Percentiles rank a stretch among this genome's conserved stretches.
Conservation (phyloP, 345 rosid species). For the Brassica nigra region DNA sequence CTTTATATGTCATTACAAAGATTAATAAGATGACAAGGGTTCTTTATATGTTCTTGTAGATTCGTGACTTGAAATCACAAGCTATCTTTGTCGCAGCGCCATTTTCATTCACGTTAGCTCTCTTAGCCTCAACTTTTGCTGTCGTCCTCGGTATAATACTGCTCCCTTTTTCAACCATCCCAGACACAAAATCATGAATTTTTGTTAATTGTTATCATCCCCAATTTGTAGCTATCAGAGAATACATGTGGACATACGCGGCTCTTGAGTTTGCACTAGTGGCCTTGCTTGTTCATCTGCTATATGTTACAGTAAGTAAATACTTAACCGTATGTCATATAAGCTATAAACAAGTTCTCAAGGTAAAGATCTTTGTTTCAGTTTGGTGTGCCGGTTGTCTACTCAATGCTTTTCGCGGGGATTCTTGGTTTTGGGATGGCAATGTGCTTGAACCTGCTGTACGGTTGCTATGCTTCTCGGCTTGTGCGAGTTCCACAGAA, state of each 20-base stretch:
- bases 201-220: not conserved
- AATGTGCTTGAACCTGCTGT: constrained; percentile 72
- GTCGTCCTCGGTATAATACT: constrained; percentile 58
- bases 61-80: constrained; percentile 60
- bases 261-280: constrained; percentile 87
- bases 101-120: constrained; percentile 71
- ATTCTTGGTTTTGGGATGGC: constrained; percentile 79
- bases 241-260: constrained; percentile 90
- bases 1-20: not conserved
- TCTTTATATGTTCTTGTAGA: constrained; percentile 45
- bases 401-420: constrained; percentile 62
- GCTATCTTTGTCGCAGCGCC: constrained; percentile 83
- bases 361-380: constrained; percentile 36
- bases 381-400: constrained; percentile 68
- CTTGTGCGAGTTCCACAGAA: constrained; percentile 46
- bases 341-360: not conserved
- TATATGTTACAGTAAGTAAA: constrained; percentile 62
- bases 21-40: not conserved
- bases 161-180: not conserved
- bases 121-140: constrained; percentile 74
- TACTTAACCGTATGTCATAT: not conserved
- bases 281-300: constrained; percentile 59
- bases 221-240: constrained; percentile 65
- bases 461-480: constrained; percentile 52
- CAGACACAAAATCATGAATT: not conserved